Evolutionary conservation across 495 filamentous ascomycete genomes (phyloP), one percentile per base, ranked within the genome.

Genomic region (Aspergillus diversus): DNA sequence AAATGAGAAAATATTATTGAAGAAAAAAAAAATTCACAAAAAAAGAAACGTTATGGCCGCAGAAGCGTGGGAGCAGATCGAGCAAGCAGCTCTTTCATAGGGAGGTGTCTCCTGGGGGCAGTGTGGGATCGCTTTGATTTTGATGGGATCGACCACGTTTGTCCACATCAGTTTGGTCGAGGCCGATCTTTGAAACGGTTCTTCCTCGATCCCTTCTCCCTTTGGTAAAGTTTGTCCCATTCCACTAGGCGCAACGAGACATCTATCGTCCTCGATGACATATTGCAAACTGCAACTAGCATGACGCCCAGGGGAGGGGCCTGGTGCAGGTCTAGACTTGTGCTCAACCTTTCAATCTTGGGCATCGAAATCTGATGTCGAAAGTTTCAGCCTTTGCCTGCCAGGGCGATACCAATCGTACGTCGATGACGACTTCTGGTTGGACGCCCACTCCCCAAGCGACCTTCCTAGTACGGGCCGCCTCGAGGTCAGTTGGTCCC

Each of bases 131-230:
- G 51, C 33, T 60, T 58, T 64, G 68, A 73, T 39, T 61, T 55
- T 67, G 69, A 71, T 72, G 70, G 63, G 72, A 78, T 75, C 69
- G 65, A 67, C 74, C 71, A 77, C 74, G 74, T 75, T 77, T 59
- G 63, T 56, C 65, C 69, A 75, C 61, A 65, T 73, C 66, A 66
- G 70, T 73, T 72, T 65, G 68, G 43, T 58, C 55, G 56, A 51
- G 54, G 64, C 42, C 59, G 66, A 67, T 59, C 53, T 52, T 66
- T 60, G 46, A 63, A 61, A 66, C 58, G 61, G 63, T 54, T 54
- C 60, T 21, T 55, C 47, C 12, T 47, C 35, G 55, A 55, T 55
- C 47, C 57, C 35, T 64, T 58, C 48, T 62, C 55, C 5, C 13
- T 63, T 50, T 2, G 51, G 59, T 50, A 12, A 16, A 55, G 49